Conservation (phyloP, 2,329 filamentous ascomycete species). For the Hyphodiscus sp. region DNA sequence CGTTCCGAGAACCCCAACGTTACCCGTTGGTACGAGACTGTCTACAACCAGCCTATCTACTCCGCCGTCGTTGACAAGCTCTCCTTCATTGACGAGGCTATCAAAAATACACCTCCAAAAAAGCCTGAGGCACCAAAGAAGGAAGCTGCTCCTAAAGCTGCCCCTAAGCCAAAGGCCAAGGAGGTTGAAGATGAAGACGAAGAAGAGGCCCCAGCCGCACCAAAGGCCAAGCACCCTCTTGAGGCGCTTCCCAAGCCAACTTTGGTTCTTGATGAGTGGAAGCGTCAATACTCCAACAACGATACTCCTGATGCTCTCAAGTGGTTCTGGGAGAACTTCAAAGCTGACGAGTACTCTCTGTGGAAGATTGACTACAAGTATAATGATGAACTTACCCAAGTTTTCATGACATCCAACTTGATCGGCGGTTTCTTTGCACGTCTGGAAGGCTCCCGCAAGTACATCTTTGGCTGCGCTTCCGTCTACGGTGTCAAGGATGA, state of each 20-base stretch:
- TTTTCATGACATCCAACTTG: conserved; percentile 99
- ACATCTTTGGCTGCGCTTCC: conserved; percentile 83
- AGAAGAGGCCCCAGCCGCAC: conserved; percentile 50
- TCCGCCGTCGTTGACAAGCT: conserved; percentile 69
- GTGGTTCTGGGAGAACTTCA: conserved; percentile 98
- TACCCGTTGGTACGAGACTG: conserved; percentile 90
- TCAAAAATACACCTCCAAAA: conserved; percentile 70
- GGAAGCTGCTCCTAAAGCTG: conserved; percentile 49
- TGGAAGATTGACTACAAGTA: conserved; percentile 98
- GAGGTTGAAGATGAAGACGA: conserved; percentile 58
- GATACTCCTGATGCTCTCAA: conserved; percentile 80
- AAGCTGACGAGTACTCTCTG: conserved; percentile 91
- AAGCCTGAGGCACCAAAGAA: conserved; percentile 64
- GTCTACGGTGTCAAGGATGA: conserved; percentile 87
- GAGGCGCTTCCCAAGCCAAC: conserved; percentile 75
- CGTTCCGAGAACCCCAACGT: conserved; percentile 76
- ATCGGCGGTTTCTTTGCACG: conserved; percentile 97
- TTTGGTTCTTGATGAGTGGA: conserved; percentile 91
- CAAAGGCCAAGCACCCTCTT: conserved; percentile 96
- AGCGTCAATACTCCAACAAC: conserved; percentile 97
- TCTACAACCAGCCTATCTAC: conserved; percentile 90
- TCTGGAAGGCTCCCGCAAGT: conserved; percentile 97
- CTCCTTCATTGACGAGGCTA: conserved; percentile 74
- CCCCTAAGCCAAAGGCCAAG: conserved; percentile 38
- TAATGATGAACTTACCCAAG: conserved; percentile 93